Percentiles rank a stretch among this genome's conserved stretches.
phyloP scores from a whole-genome alignment of 192 early-diverging fungal species.

The Gigaspora rosea region DNA sequence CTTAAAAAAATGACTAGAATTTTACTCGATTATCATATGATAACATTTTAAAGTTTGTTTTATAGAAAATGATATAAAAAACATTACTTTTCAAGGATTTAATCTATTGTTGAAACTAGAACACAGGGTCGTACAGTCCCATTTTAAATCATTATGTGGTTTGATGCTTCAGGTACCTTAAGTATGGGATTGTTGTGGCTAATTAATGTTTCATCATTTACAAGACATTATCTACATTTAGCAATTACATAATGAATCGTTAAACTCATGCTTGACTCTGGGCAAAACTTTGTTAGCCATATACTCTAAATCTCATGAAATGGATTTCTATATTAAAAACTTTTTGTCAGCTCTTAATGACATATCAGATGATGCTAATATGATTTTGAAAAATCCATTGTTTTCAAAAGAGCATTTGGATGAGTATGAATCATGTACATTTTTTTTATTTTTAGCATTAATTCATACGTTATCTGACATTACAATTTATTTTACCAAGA shows the following conservation, averaged over 20 bases:
- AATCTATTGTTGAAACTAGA: too few species aligned
- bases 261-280: background rate
- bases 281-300: conserved; percentile 1
- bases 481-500: background rate
- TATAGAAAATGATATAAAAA: too few species aligned
- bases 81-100: too few species aligned
- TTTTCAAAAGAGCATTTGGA: background rate
- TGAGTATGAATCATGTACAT: background rate
- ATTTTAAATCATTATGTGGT: too few species aligned
- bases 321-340: conserved; percentile 8
- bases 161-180: too few species aligned
- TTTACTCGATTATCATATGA: background rate
- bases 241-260: background rate
- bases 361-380: background rate
- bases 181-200: too few species aligned
- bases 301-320: conserved; percentile 23
- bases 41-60: background rate
- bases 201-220: too few species aligned
- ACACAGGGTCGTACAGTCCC: too few species aligned
- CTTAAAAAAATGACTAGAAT: background rate
- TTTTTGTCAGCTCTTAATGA: background rate
- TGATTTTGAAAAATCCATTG: background rate
- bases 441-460: background rate
- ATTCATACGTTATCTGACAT: background rate
- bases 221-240: too few species aligned